phyloP scores from a whole-genome alignment of 176 grass and related monocot species.

The Olyra latifolia region DNA sequence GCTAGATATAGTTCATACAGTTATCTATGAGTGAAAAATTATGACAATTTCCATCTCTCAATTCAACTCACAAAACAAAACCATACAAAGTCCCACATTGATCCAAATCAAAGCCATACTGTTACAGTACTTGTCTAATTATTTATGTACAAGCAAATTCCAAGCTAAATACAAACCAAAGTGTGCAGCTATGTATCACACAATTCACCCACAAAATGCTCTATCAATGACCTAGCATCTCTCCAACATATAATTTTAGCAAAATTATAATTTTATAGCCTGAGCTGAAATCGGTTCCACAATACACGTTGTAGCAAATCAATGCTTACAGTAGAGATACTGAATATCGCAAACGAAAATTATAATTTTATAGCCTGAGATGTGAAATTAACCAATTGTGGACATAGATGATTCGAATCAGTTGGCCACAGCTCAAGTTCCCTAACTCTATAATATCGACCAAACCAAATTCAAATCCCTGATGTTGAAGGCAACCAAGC shows the following conservation, averaged over 20 bases:
- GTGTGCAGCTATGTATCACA: constrained; percentile 2
- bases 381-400: neutral
- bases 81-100: neutral
- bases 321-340: neutral
- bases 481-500: neutral
- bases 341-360: neutral
- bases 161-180: neutral
- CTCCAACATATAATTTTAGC: too few relatives aligned
- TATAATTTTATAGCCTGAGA: neutral
- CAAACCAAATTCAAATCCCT: neutral
- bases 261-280: too few relatives aligned
- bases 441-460: neutral
- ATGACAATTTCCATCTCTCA: neutral
- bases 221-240: neutral
- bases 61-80: neutral
- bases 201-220: neutral
- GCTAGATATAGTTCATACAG: neutral
- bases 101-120: neutral
- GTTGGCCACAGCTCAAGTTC: neutral
- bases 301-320: neutral
- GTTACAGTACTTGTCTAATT: neutral
- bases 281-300: neutral
- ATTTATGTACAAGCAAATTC: neutral
- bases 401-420: neutral
- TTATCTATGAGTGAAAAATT: neutral